Evolutionary conservation across 1,284 basidiomycete genomes (phyloP).

Genomic region (Microbotryum lychnidis-dioicae): DNA sequence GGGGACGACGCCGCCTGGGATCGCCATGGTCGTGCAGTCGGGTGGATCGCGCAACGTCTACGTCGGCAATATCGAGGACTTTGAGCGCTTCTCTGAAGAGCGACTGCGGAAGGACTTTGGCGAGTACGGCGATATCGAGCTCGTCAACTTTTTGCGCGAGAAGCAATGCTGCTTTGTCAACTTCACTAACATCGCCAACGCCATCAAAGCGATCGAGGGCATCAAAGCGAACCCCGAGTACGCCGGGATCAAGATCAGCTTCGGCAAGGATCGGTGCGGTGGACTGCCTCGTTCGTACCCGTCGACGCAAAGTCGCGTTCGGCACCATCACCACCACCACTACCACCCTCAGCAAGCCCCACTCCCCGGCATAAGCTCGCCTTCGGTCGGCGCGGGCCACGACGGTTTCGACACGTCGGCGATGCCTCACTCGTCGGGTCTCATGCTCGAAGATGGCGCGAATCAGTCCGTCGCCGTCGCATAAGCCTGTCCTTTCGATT

Average conservation of each 20-base stretch:
- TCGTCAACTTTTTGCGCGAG: slow-evolving; percentile 88
- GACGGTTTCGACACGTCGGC: too few relatives aligned
- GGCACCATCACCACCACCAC: too few relatives aligned
- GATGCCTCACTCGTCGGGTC: too few relatives aligned
- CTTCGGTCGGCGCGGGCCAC: too few relatives aligned
- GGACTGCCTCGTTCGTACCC: slow-evolving; percentile 24
- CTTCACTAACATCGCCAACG: slow-evolving; percentile 78
- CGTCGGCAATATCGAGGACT: slow-evolving; percentile 67
- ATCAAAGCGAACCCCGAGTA: slow-evolving; percentile 55
- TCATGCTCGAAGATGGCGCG: too few relatives aligned
- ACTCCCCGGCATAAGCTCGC: too few relatives aligned
- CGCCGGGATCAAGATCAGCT: slow-evolving; percentile 46
- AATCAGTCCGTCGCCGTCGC: too few relatives aligned
- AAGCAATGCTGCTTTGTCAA: slow-evolving; percentile 96
- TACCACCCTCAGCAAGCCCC: too few relatives aligned
- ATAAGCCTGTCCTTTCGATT: too few relatives aligned
- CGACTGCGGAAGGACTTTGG: slow-evolving; percentile 79
- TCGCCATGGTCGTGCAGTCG: slow-evolving; percentile 75
- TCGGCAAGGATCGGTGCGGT: slow-evolving; percentile 91
- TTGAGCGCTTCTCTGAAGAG: slow-evolving; percentile 75
- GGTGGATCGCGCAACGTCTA: slow-evolving; percentile 93
- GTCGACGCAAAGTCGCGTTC: too few relatives aligned
- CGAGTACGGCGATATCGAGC: slow-evolving; percentile 87
- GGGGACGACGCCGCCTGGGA: slow-evolving; percentile 64
- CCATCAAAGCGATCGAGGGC: slow-evolving; percentile 89